Evolutionary conservation across 331 rosid genomes (phyloP), one percentile per base, ranked within the genome.

Genomic region (Cydonia oblonga): DNA sequence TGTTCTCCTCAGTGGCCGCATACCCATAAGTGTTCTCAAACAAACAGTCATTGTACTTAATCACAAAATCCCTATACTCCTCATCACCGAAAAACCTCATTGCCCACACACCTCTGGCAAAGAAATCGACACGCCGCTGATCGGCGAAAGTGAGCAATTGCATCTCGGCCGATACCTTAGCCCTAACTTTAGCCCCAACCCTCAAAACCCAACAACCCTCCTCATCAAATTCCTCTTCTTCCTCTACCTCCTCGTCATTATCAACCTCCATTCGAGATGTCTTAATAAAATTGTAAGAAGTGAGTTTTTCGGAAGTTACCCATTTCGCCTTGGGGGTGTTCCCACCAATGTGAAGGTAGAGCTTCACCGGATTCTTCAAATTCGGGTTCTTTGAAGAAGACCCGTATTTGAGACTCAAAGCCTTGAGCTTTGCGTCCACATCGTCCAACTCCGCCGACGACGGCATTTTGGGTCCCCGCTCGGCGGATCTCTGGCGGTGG

Each of bases 41-140:
- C 77, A 90, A 62, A 70, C 96, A 91, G 18, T 84, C 88, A 82
- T 85, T 84, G n/a, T 74, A 91, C 63, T 78, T 80, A 3, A 81
- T 63, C 5, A 89, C 84, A 65, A 95, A 95, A 2, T 20, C 71
- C 75, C 71, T 83, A 35, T 83, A 90, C 40, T 87, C 87, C 54
- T 91, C 87, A 0, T 79, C 86, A 1, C 73, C 71, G 65, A 84
- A 91, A 78, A 95, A 95, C 60, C 88, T 95, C 89, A 95, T 40
- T 0, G 99, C 99, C 99, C 99, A 91, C 11, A 95, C 99, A 13
- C 90, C 97, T 20, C 79, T 8, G 29, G 93, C 88, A 22, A 95
- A 89, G 32, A 95, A 91, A 63, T 95, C 99, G 68, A 87, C 96
- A 5, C 99, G 91, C 22, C 84, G 86, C 73, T 91, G 96, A 65